These are phyloP conservation scores for Claviceps sorghi DNA, from an alignment of 2,329 filamentous ascomycete genomes.

Conservation along the genomic window DNA sequence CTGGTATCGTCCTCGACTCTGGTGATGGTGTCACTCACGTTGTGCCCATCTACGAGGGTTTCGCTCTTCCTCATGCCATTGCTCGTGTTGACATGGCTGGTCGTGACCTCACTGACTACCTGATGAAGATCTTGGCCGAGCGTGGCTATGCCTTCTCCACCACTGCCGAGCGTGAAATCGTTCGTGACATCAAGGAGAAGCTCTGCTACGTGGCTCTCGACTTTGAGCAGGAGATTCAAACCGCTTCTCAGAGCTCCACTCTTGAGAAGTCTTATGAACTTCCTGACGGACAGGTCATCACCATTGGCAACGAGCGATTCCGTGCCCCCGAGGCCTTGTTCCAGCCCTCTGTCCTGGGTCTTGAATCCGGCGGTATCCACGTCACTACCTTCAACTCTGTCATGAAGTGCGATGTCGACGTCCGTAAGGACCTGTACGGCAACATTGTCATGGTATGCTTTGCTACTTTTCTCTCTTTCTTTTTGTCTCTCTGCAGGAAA, in stretches of 20 bases:
- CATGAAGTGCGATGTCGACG: constrained; percentile 99
- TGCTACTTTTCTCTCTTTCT: too few relatives aligned
- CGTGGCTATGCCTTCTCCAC: constrained; percentile 99
- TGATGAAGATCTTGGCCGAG: constrained; percentile 99
- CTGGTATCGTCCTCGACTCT: constrained; percentile 99
- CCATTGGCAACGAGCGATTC: constrained; percentile 99
- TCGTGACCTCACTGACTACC: constrained; percentile 98
- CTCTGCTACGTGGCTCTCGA: constrained; percentile 99
- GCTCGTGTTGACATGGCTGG: constrained; percentile 99
- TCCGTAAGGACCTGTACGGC: constrained; percentile 99
- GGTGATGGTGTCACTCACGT: constrained; percentile 99
- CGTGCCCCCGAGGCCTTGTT: constrained; percentile 98
- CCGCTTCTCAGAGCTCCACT: constrained; percentile 93
- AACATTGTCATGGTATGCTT: constrained; percentile 97
- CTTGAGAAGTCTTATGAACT: constrained; percentile 99
- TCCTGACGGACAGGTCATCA: constrained; percentile 98
- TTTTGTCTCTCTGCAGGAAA: background rate
- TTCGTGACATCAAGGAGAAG: constrained; percentile 99
- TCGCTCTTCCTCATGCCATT: constrained; percentile 98
- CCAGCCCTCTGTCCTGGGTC: constrained; percentile 95
- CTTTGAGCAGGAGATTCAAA: constrained; percentile 99
- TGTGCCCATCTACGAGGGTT: constrained; percentile 99
- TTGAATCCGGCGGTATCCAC: constrained; percentile 97
- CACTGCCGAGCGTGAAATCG: constrained; percentile 99
- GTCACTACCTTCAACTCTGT: constrained; percentile 99